Base-by-base conservation (phyloP, 164 flowering plant genomes). In the Vitis riparia region DNA sequence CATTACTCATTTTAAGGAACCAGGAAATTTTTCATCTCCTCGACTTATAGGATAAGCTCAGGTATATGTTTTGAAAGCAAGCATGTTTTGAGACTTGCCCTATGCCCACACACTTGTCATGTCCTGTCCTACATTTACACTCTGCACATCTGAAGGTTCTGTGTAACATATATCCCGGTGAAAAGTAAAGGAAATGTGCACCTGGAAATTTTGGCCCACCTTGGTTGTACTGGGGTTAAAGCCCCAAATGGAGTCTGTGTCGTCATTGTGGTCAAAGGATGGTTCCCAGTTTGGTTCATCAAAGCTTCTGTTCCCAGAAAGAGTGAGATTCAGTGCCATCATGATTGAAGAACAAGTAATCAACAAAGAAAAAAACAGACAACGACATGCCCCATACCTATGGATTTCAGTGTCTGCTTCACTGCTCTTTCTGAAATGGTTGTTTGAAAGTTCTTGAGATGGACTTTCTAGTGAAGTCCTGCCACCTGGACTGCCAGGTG, bases 171-270 rank as follows among this genome's bases (percentile, higher is more conserved):
- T 3, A 37, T 37, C 7, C 6, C 1, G 7, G 44, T 13, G 8
- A 50, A 11, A 29, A 15, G 44, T 5, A 69, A 27, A 13, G 11
- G n/a, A 62, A 61, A 67, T 23, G 37, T 49, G 48, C 37, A 44
- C 17, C 23, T 63, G 23, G 72, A 71, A 48, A 61, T 27, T 11
- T 11, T 37, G 57, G 49, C 79, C 83, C 69, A 91, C 99, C 90
- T 89, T 89, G 53, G 87, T 71, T 66, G 68, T 77, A 15, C 16
- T 62, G 13, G 85, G 67, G 68, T 78, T 87, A 71, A 91, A 89
- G 30, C 95, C 97, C 98, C 99, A 96, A 10, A 92, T 83, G 13
- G 99, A 96, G 68, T 96, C 99, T 5, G 78, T 71, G 71, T 95
- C 98, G 59, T 93, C 97, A 72, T 79, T 87, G 48, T 77, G 79